These are phyloP conservation scores for Backusella macrospora DNA, from an alignment of 192 early-diverging fungal species.

Conservation along the genomic window DNA sequence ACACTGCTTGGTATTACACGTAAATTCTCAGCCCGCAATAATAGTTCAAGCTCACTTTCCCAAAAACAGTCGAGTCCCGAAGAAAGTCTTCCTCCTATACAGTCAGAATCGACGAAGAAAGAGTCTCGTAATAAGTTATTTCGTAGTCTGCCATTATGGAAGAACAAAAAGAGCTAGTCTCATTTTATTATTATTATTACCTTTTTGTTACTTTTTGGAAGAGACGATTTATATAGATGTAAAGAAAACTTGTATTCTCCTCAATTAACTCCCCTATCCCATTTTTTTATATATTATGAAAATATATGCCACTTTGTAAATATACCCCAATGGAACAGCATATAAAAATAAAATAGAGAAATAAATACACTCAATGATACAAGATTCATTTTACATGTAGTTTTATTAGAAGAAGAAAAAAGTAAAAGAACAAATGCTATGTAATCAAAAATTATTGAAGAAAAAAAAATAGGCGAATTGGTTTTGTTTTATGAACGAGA, in stretches of 20 bases:
- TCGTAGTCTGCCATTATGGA: constrained; percentile 16
- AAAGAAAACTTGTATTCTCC: neutral
- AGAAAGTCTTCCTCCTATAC: neutral
- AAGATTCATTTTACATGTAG: neutral
- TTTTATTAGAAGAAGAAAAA: neutral
- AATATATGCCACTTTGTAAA: neutral
- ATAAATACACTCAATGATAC: neutral
- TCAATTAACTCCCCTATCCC: neutral
- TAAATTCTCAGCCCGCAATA: constrained; percentile 8
- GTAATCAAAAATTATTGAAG: neutral
- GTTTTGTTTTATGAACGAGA: neutral
- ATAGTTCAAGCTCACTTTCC: neutral
- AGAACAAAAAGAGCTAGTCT: neutral
- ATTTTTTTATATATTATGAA: neutral
- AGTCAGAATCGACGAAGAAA: neutral
- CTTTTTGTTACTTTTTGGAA: neutral
- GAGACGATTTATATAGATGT: neutral
- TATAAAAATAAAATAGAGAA: neutral
- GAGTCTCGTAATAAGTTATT: constrained; percentile 2
- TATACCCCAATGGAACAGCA: neutral
- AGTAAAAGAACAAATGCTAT: neutral
- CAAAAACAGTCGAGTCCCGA: constrained; percentile 4
- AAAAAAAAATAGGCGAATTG: neutral
- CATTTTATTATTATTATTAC: no score
- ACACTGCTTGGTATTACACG: constrained; percentile 17